A percentile compares a stretch with the other conserved stretches of the same genome.
Evolutionary conservation across 192 early-diverging fungal species (phyloP).

Genomic region (Phycomyces nitens): DNA sequence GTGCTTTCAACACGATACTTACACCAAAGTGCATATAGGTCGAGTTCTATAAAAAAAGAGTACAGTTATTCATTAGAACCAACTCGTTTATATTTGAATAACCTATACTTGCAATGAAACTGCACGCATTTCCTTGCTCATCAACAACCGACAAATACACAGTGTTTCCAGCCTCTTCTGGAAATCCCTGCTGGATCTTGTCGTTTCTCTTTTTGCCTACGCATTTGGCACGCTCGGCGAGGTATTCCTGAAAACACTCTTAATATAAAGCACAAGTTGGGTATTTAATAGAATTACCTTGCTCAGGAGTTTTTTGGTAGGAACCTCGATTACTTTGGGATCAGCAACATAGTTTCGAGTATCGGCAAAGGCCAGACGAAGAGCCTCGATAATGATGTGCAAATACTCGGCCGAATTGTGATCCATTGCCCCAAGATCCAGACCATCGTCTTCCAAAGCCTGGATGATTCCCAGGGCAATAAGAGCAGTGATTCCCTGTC

Average conservation of each 20-base stretch:
- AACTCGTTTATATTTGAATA: neutral
- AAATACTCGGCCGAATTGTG: constrained; percentile 61
- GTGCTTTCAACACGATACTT: constrained; percentile 11
- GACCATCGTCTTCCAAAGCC: constrained; percentile 41
- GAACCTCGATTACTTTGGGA: constrained; percentile 47
- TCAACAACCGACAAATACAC: constrained; percentile 77
- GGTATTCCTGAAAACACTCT: too few species aligned
- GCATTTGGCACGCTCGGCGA: constrained; percentile 50
- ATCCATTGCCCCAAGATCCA: constrained; percentile 38
- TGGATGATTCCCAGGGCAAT: constrained; percentile 68
- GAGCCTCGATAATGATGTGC: constrained; percentile 63
- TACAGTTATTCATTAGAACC: too few species aligned
- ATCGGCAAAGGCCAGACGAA: constrained; percentile 79
- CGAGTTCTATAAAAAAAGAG: constrained; percentile 43
- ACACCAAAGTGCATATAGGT: constrained; percentile 52
- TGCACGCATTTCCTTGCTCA: constrained; percentile 75
- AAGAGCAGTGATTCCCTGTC: constrained; percentile 68
- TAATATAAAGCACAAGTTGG: too few species aligned
- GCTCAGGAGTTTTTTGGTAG: constrained; percentile 51
- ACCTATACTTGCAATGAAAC: constrained; percentile 56
- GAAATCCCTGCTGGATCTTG: constrained; percentile 54
- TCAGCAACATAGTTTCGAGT: constrained; percentile 63
- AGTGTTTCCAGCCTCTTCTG: constrained; percentile 63
- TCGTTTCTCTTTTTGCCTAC: constrained; percentile 49
- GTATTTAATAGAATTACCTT: constrained; percentile 37